Evolutionary conservation across 768 basidiomycete genomes (phyloP), one percentile per base, ranked within the genome.

Genomic region (Tephrocybe sp.): DNA sequence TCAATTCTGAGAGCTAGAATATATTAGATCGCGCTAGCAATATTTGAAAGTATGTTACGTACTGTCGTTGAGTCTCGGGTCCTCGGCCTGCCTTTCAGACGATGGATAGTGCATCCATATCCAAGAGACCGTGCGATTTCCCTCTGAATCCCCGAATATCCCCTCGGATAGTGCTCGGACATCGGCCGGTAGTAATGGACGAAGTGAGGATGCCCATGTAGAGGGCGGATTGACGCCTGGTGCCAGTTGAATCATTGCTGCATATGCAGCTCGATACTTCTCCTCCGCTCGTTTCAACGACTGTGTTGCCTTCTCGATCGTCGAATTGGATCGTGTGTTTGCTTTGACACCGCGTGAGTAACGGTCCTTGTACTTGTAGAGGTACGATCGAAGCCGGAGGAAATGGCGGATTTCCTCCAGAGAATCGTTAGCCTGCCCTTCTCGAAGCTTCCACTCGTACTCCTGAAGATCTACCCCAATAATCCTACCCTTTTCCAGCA

Each of bases 1-100:
- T 63, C 58, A 25, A 64, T 53, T 7, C 57, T 37, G 7, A 58
- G 18, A 3, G 54, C 57, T 55, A 47, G 25, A 12, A 1, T 4
- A 18, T 30, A 15, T 3, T 31, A 16, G n/a, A 30, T 31, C 22
- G 31, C n/a, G 10, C n/a, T 15, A 12, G 4, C 42, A 12, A 3
- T 23, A 8, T 11, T 30, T 4, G 6, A 16, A 18, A 21, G 25
- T 15, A 16, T 9, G n/a, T 5, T 23, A 30, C n/a, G 4, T 34
- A 44, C 43, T 6, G 27, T 44, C 43, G n/a, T 44, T 44, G 13
- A 44, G n/a, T 5, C 29, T 12, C 2, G 7, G 30, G 24, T 44
- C 29, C 9, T 44, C 3, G 1, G 9, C 43, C n/a, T 44, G 2
- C 13, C 12, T 22, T 13, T 15, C 8, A 4, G 5, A n/a, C 11